Conservation (phyloP, 2,329 filamentous ascomycete genomes). For the Pseudogymnoascus sp. region DNA sequence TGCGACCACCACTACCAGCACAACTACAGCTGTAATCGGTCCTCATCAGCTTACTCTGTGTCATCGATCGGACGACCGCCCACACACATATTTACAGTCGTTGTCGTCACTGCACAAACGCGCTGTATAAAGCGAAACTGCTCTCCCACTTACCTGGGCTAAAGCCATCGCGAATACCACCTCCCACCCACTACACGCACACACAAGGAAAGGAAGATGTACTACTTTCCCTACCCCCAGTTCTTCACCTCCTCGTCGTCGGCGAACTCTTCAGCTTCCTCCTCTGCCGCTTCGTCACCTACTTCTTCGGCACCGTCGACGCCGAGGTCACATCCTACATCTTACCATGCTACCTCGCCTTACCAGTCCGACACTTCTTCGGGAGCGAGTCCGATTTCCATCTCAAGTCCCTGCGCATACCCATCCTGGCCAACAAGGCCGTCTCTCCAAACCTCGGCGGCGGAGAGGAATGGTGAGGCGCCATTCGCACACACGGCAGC, state of each 20-base stretch:
- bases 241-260: background rate
- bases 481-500: background rate
- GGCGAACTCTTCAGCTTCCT: background rate
- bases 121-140: background rate
- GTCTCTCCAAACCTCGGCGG: background rate
- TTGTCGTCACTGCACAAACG: too few relatives aligned
- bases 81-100: background rate
- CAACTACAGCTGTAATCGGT: background rate
- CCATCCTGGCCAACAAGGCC: background rate
- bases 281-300: background rate
- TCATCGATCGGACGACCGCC: background rate
- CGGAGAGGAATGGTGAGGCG: background rate
- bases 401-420: slow-evolving; percentile 3
- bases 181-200: background rate
- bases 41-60: too few relatives aligned
- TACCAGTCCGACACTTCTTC: background rate
- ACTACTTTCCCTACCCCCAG: background rate
- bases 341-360: slow-evolving; percentile 1
- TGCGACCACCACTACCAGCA: background rate
- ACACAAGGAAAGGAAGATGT: background rate
- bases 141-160: background rate
- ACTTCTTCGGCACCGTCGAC: background rate
- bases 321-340: background rate
- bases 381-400: background rate
- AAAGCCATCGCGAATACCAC: background rate